Evolutionary conservation across 2,329 filamentous ascomycete species (phyloP).

Genomic region (Cercospora zeina): DNA sequence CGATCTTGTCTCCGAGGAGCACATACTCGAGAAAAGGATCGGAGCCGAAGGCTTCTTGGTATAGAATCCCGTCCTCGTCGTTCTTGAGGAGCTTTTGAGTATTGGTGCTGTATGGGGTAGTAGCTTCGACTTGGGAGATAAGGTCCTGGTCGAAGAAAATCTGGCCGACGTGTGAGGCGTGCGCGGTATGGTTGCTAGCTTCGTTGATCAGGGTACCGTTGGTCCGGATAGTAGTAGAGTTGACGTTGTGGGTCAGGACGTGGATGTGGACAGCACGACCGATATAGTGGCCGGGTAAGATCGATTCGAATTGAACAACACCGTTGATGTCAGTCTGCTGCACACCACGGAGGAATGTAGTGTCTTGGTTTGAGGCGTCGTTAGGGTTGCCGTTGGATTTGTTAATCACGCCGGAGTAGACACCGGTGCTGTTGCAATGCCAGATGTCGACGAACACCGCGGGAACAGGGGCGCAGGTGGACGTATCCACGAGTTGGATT

Average conservation of each 20-base stretch:
- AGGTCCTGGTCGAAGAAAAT: slow-evolving; percentile 65
- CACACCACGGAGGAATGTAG: slow-evolving; percentile 47
- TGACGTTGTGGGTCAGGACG: slow-evolving; percentile 43
- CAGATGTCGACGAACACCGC: slow-evolving; percentile 49
- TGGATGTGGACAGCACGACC: slow-evolving; percentile 49
- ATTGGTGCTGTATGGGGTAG: slow-evolving; percentile 49
- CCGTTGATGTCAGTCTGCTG: slow-evolving; percentile 47
- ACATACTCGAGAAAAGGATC: slow-evolving; percentile 62
- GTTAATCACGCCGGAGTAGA: slow-evolving; percentile 45
- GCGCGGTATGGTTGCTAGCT: slow-evolving; percentile 30
- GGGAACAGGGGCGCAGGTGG: slow-evolving; percentile 47
- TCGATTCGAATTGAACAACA: slow-evolving; percentile 46
- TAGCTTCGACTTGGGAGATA: slow-evolving; percentile 53
- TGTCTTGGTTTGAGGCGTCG: slow-evolving; percentile 39
- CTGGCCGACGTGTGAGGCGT: slow-evolving; percentile 62
- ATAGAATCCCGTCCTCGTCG: slow-evolving; percentile 51
- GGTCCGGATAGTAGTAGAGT: slow-evolving; percentile 36
- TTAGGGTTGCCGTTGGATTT: slow-evolving; percentile 41
- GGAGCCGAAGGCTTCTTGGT: slow-evolving; percentile 51
- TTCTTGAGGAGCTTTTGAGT: slow-evolving; percentile 53
- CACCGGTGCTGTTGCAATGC: slow-evolving; percentile 48
- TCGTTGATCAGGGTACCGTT: slow-evolving; percentile 56
- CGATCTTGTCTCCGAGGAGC: slow-evolving; percentile 54
- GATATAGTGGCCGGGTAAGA: slow-evolving; percentile 50
- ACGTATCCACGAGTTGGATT: slow-evolving; percentile 48